phyloP scores from a whole-genome alignment of 2,329 filamentous ascomycete genomes.

The Phialemonium atrogriseum region DNA sequence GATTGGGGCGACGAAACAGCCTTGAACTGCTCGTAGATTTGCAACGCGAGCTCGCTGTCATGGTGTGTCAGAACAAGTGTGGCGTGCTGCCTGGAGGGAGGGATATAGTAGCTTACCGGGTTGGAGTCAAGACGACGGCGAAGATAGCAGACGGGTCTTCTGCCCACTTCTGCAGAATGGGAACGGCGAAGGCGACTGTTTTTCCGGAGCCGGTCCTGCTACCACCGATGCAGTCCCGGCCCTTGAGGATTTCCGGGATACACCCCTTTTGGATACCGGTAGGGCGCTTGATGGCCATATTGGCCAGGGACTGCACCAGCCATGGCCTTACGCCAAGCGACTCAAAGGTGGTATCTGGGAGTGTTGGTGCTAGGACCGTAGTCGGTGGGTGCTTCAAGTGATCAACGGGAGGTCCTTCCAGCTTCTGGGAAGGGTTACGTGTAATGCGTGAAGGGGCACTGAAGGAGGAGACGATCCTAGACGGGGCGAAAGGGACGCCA shows the following conservation, averaged over 20 bases:
- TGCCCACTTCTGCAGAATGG: slow-evolving; percentile 89
- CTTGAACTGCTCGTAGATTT: slow-evolving; percentile 94
- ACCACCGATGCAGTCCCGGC: slow-evolving; percentile 89
- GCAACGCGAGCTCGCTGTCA: slow-evolving; percentile 72
- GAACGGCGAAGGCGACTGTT: slow-evolving; percentile 90
- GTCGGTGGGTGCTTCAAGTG: slow-evolving; percentile 6
- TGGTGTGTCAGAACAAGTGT: slow-evolving; percentile 7
- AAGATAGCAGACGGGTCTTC: slow-evolving; percentile 89
- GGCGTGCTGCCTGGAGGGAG: neutral
- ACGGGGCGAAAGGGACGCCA: slow-evolving; percentile 18
- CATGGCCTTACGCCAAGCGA: slow-evolving; percentile 71
- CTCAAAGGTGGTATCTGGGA: slow-evolving; percentile 58
- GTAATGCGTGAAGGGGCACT: slow-evolving; percentile 47
- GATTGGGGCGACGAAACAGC: slow-evolving; percentile 84
- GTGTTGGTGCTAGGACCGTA: slow-evolving; percentile 40
- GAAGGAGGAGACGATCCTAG: slow-evolving; percentile 32
- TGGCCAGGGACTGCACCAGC: slow-evolving; percentile 72
- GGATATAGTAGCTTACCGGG: slow-evolving; percentile 48
- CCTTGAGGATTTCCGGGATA: slow-evolving; percentile 87
- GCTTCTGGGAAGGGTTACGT: slow-evolving; percentile 14
- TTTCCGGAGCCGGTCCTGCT: slow-evolving; percentile 95
- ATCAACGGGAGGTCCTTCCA: slow-evolving; percentile 3
- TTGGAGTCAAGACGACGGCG: slow-evolving; percentile 81
- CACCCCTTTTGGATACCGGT: slow-evolving; percentile 89
- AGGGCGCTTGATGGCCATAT: slow-evolving; percentile 75